phyloP scores from a whole-genome alignment of 345 rosid species.

The Citrus mangshanensis region DNA sequence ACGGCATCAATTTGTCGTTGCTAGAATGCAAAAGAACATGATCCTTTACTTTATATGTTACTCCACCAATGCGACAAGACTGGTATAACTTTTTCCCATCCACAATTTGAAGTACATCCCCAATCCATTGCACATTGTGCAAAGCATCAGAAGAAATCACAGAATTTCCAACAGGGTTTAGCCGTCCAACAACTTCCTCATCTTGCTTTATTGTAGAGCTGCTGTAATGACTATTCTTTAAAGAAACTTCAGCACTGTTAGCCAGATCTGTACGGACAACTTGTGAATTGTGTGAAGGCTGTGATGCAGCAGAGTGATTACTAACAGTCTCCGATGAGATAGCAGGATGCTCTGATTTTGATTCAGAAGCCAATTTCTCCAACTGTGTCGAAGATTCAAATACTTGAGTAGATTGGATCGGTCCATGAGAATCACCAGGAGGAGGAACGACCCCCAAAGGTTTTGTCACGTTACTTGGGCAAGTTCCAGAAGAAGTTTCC shows the following conservation, averaged over 20 bases:
- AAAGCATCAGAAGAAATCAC: conserved; percentile 26
- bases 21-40: conserved; percentile 49
- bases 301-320: conserved; percentile 17
- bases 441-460: conserved; percentile 18
- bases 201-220: conserved; percentile 15
- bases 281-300: conserved; percentile 20
- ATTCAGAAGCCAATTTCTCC: conserved; percentile 21
- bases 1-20: conserved; percentile 43
- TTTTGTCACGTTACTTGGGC: conserved; percentile 17
- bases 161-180: conserved; percentile 27
- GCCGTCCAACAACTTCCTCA: conserved; percentile 23
- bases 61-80: conserved; percentile 53
- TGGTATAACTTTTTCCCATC: conserved; percentile 48
- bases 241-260: conserved; percentile 27
- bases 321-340: conserved; percentile 9
- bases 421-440: conserved; percentile 25
- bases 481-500: conserved; percentile 25
- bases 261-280: conserved; percentile 19
- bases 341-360: conserved; percentile 23
- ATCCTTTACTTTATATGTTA: conserved; percentile 51
- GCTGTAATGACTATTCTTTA: conserved; percentile 7
- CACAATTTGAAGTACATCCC: conserved; percentile 27
- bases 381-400: conserved; percentile 21
- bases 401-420: conserved; percentile 22
- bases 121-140: conserved; percentile 41